phyloP scores from a whole-genome alignment of 148 eudicot species.

The Silene uniflora region DNA sequence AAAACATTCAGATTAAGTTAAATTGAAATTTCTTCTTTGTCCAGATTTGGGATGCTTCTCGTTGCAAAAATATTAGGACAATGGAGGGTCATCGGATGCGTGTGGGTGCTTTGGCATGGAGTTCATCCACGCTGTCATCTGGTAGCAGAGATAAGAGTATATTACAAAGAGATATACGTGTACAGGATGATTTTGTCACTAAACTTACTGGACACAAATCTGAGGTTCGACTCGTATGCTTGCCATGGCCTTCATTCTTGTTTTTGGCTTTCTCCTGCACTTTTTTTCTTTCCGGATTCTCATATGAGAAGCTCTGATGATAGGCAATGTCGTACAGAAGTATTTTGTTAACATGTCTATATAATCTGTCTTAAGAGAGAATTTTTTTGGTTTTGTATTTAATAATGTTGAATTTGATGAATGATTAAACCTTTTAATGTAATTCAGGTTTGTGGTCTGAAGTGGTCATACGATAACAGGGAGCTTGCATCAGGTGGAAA shows the following conservation, averaged over 20 bases:
- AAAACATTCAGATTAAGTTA: neutral
- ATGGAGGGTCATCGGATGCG: constrained; percentile 93
- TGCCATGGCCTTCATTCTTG: neutral
- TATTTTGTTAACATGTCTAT: no score
- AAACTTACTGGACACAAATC: constrained; percentile 83
- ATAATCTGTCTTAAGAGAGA: no score
- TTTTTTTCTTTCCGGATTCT: neutral
- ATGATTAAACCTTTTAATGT: constrained; percentile 10
- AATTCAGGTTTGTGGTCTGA: constrained; percentile 81
- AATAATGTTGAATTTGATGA: neutral
- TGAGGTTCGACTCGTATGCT: constrained; percentile 51
- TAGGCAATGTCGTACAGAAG: no score
- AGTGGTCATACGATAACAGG: constrained; percentile 89
- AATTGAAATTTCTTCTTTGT: constrained; percentile 5
- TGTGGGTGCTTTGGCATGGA: constrained; percentile 90
- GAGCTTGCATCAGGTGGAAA: constrained; percentile 96
- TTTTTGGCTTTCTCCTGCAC: neutral
- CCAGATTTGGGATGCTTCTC: constrained; percentile 91
- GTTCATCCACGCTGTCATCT: constrained; percentile 70
- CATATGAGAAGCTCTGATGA: no score
- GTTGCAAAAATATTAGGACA: constrained; percentile 65
- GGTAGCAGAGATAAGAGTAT: constrained; percentile 88
- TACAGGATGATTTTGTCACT: constrained; percentile 73
- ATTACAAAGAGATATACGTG: constrained; percentile 75
- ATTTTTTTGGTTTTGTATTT: no score